These are phyloP conservation scores for Agaricus sinodeliciosus DNA, from an alignment of 768 basidiomycete species.

Conservation along the genomic window DNA sequence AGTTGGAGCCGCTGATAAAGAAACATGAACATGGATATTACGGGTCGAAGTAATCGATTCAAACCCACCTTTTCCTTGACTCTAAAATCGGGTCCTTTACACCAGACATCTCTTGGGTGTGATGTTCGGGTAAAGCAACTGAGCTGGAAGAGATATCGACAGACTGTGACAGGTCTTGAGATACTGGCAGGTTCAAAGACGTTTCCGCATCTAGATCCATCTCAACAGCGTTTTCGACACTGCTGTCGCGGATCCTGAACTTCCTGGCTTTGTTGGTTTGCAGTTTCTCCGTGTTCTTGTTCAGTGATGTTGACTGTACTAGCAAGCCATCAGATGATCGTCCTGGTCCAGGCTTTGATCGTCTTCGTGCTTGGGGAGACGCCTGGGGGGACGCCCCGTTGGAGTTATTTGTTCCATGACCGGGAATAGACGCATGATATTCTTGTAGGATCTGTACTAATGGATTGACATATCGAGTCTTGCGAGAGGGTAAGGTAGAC, in stretches of 20 bases:
- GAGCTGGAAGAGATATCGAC: constrained; percentile 38
- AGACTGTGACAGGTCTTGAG: constrained; percentile 38
- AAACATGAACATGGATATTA: not conserved
- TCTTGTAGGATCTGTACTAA: constrained; percentile 48
- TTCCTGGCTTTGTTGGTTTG: constrained; percentile 43
- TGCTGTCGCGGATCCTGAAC: constrained; percentile 12
- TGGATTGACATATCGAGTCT: constrained; percentile 44
- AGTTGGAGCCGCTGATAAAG: not conserved
- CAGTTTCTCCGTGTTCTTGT: constrained; percentile 42
- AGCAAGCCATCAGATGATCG: constrained; percentile 39
- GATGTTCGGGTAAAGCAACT: constrained; percentile 48
- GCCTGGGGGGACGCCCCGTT: not conserved
- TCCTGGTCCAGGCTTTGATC: constrained; percentile 41
- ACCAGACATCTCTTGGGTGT: constrained; percentile 21
- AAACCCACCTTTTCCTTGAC: not conserved
- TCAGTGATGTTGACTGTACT: constrained; percentile 46
- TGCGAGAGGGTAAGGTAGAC: constrained; percentile 31
- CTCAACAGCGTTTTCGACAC: constrained; percentile 12
- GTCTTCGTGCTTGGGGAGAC: constrained; percentile 10
- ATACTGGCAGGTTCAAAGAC: constrained; percentile 3
- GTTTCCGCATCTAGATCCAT: constrained; percentile 4
- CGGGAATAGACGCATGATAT: constrained; percentile 23
- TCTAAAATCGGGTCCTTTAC: not conserved
- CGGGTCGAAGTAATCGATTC: not conserved
- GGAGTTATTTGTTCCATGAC: constrained; percentile 19